Base-by-base conservation (phyloP, 805 yeast genomes). In the Kodamaea kakaduensis region DNA sequence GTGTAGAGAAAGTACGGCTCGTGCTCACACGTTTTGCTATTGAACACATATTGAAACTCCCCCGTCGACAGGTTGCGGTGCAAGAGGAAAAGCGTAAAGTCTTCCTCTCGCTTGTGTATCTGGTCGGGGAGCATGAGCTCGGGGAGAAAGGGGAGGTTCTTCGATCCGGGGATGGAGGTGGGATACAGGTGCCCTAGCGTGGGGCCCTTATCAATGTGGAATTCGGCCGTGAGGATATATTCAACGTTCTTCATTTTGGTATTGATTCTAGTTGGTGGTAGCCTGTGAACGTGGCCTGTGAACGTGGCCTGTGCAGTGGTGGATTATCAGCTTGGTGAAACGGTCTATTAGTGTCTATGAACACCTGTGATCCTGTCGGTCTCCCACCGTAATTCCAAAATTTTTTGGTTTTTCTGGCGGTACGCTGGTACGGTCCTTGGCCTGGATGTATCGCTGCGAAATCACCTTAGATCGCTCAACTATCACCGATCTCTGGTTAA, bases 151-250 rank as follows among this genome's bases (percentile, higher is more conserved):
- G 52, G 47, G 29, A 67, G 47, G 32, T 51, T 73, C 58, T 41
- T 36, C 21, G 54, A 38, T 14, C 69, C 73, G 1, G 68, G 67
- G 5, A 61, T 43, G 14, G 46, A 51, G 9, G 48, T 39, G 0
- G 94, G 90, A 34, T 72, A 68, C 48, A 81, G 88, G 44, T 74
- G 73, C 34, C 65, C 64, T 20, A 87, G 58, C 3, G 74, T 64
- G 0, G 93, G 81, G 0, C 96, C 96, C 36, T 76, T 67, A 47
- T 75, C 81, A 43, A 81, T 77, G 53, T 87, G 93, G 54, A 87
- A 88, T 58, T 84, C 89, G 1, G 90, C 84, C 5, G 87, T 70
- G 20, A 86, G 47, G 15, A 82, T 68, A 49, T 69, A 81, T 35
- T 73, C 74, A 10, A 75, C 73, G 46, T 77, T 72, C 17, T 38